Base-by-base conservation (phyloP, 768 basidiomycete species). In the Pulveroboletus sp. region DNA sequence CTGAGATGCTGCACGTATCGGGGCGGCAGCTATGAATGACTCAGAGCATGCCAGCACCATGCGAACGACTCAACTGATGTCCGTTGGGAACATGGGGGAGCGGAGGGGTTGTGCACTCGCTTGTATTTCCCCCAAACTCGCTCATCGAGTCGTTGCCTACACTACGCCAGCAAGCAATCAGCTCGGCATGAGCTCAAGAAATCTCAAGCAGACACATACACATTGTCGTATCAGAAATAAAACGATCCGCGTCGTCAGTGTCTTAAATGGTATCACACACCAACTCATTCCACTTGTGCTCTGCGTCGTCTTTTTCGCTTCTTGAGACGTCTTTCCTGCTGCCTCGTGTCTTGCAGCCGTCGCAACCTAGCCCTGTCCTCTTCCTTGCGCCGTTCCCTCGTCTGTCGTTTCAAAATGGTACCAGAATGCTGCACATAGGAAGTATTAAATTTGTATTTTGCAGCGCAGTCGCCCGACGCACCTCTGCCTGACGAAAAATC, bases 261-360 rank as follows among this genome's bases (percentile, higher is more conserved):
- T 35, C 39, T 44, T 55, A 65, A 65, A 65, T 65, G 17, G n/a
- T n/a, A 67, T 53, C 15, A 27, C 49, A 49, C 63, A 65, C 62
- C 63, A 67, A 1, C 62, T 52, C 1, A 44, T 35, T 24, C 42
- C 17, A 43, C 46, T 49, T 39, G 36, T 24, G 45, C 43, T 14
- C 51, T 48, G 15, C 47, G 58, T 35, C 48, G 42, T n/a, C n/a
- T n/a, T 13, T 40, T 47, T 53, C 3, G 42, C 48, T 30, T 41
- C 55, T 13, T 41, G 52, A 43, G 1, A 37, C 38, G 53, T 28
- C 46, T 49, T n/a, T 55, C 39, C 8, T 14, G 31, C 6, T 50
- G 43, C 18, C 54, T 45, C 2, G 5, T 6, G 1, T 55, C 54
- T 17, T 47, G 53, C 27, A 40, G 53, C 11, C 27, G 43, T 28